Conservation (phyloP, 148 eudicot species). For the Cornus kousa region DNA sequence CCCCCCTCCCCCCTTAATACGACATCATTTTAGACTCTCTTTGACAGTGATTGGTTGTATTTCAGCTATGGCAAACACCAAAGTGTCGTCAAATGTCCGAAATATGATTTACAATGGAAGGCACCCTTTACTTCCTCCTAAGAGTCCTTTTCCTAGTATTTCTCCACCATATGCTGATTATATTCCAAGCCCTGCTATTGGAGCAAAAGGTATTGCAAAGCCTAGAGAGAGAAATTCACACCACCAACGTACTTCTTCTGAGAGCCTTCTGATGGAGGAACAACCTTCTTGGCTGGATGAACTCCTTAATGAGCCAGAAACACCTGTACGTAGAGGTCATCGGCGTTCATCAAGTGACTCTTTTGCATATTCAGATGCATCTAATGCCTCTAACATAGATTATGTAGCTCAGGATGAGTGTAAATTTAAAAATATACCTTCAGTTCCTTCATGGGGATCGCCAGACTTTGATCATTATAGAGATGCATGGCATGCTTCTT, state of each 20-base stretch:
- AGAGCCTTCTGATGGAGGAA: slow-evolving; percentile 75
- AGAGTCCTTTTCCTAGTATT: slow-evolving; percentile 78
- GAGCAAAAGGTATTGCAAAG: slow-evolving; percentile 47
- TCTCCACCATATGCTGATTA: slow-evolving; percentile 67
- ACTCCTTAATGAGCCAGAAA: slow-evolving; percentile 90
- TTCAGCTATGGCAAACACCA: slow-evolving; percentile 61
- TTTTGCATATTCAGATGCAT: slow-evolving; percentile 71
- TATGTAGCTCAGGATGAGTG: slow-evolving; percentile 49
- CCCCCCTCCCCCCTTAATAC: not conserved
- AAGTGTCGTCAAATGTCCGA: slow-evolving; percentile 63
- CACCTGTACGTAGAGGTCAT: slow-evolving; percentile 81
- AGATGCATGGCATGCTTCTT: slow-evolving; percentile 45
- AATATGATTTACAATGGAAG: slow-evolving; percentile 63
- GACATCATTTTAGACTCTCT: not conserved
- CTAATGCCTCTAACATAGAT: slow-evolving; percentile 49
- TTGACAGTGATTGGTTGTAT: slow-evolving; percentile 10
- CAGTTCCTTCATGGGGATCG: slow-evolving; percentile 65
- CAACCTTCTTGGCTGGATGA: slow-evolving; percentile 99
- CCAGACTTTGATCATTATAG: slow-evolving; percentile 56
- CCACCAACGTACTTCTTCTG: slow-evolving; percentile 95
- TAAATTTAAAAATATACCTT: slow-evolving; percentile 37
- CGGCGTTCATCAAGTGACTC: slow-evolving; percentile 99
- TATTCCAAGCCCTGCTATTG: slow-evolving; percentile 44
- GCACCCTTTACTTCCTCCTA: slow-evolving; percentile 84
- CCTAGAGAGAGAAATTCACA: slow-evolving; percentile 57